These are phyloP conservation scores for Endoconidiophora laricicola DNA, from an alignment of 2,329 filamentous ascomycete species.

Conservation along the genomic window DNA sequence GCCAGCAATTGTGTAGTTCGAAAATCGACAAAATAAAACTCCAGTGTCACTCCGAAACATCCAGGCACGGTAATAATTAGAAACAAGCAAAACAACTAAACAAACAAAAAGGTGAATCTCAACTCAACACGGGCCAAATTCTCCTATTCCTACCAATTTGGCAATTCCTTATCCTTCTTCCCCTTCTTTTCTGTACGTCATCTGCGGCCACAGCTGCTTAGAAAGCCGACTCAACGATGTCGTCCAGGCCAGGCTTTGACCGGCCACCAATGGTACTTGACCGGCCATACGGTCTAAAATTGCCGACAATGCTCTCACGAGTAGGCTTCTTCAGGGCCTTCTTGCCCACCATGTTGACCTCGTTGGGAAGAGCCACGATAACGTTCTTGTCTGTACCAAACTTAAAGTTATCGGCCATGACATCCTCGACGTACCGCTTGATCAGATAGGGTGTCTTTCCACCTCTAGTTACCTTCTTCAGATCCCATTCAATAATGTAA, in stretches of 20 bases:
- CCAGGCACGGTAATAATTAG: background rate
- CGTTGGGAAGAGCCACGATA: slow-evolving; percentile 89
- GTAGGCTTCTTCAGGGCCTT: slow-evolving; percentile 74
- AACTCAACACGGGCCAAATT: background rate
- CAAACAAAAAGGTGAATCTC: background rate
- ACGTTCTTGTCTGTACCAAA: slow-evolving; percentile 96
- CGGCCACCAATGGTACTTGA: slow-evolving; percentile 35
- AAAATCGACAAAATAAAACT: no score
- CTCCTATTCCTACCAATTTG: background rate
- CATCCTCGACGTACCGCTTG: slow-evolving; percentile 87
- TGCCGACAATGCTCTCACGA: slow-evolving; percentile 72
- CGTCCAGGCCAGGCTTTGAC: slow-evolving; percentile 62
- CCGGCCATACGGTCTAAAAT: slow-evolving; percentile 22
- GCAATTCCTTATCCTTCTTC: background rate
- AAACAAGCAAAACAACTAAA: slow-evolving; percentile 3
- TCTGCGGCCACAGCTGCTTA: slow-evolving; percentile 18
- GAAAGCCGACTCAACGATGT: slow-evolving; percentile 62
- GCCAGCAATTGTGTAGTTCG: background rate
- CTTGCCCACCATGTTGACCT: slow-evolving; percentile 94
- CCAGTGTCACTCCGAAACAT: no score
- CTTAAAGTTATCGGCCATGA: slow-evolving; percentile 97
- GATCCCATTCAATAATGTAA: slow-evolving; percentile 90
- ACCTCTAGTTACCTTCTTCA: slow-evolving; percentile 74
- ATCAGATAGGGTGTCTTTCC: slow-evolving; percentile 84
- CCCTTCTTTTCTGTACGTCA: background rate